These are phyloP conservation scores for Aurifilum marmelostoma DNA, from an alignment of 2,329 filamentous ascomycete genomes.

Conservation along the genomic window DNA sequence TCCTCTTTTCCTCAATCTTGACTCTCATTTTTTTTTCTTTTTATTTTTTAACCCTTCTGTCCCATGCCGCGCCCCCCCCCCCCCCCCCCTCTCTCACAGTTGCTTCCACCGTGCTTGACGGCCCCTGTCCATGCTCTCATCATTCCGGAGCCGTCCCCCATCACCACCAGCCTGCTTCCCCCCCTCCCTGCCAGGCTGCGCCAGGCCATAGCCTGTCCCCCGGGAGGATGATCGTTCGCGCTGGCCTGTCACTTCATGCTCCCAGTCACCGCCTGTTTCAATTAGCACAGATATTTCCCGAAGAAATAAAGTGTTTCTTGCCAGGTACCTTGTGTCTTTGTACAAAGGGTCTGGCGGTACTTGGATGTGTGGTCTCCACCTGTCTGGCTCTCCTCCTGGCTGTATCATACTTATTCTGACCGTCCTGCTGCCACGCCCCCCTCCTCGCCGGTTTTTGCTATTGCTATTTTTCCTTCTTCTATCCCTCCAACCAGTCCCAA, in stretches of 20 bases:
- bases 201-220: conserved; percentile 28
- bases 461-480: conserved; percentile 3
- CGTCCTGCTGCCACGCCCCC: conserved; percentile 6
- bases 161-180: conserved; percentile 28
- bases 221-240: conserved; percentile 29
- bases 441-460: conserved; percentile 5
- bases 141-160: conserved; percentile 29
- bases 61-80: conserved; percentile 5
- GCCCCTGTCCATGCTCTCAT: conserved; percentile 29
- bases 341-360: conserved; percentile 24
- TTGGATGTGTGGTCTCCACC: conserved; percentile 4
- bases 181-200: conserved; percentile 27
- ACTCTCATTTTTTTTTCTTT: too few species aligned
- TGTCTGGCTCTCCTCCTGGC: conserved; percentile 19
- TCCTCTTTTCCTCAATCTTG: conserved; percentile 11
- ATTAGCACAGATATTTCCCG: conserved; percentile 28
- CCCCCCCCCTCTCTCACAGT: conserved; percentile 28
- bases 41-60: not conserved
- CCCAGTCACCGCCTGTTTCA: conserved; percentile 31
- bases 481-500: conserved; percentile 18
- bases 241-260: conserved; percentile 25
- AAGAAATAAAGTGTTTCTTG: conserved; percentile 29
- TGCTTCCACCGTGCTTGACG: conserved; percentile 23
- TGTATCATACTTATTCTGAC: conserved; percentile 30
- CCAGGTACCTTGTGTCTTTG: conserved; percentile 25